Evolutionary conservation across 179 eudicot species (phyloP).

Genomic region (Camellia oleifera): DNA sequence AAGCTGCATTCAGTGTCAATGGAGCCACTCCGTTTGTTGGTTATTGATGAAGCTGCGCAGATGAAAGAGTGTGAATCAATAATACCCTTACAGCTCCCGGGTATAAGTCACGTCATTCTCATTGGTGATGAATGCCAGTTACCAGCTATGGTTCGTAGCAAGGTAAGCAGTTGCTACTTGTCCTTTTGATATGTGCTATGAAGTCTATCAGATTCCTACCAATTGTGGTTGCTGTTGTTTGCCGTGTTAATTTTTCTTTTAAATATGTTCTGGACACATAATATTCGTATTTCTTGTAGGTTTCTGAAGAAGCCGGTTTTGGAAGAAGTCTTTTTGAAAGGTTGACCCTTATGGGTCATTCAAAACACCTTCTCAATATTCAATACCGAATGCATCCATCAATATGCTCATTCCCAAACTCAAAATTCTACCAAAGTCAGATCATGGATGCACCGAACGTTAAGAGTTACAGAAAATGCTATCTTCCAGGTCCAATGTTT

Average conservation of each 20-base stretch:
- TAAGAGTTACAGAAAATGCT: conserved; percentile 26
- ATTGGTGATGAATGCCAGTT: conserved; percentile 36
- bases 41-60: conserved; percentile 40
- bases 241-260: no score
- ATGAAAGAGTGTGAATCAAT: conserved; percentile 30
- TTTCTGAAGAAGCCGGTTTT: conserved; percentile 42
- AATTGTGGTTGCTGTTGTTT: neutral
- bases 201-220: neutral
- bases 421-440: conserved; percentile 34
- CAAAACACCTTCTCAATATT: conserved; percentile 42
- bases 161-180: conserved; percentile 6
- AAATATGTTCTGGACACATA: neutral
- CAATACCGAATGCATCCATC: conserved; percentile 67
- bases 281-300: conserved; percentile 20
- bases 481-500: conserved; percentile 41
- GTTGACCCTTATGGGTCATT: conserved; percentile 35
- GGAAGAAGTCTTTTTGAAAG: conserved; percentile 62
- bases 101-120: conserved; percentile 28
- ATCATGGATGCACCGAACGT: conserved; percentile 45
- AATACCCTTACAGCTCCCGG: conserved; percentile 34
- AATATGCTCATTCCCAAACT: conserved; percentile 56
- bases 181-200: neutral
- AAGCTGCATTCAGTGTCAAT: conserved; percentile 13
- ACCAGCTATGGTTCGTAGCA: conserved; percentile 38
- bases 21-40: conserved; percentile 23